phyloP scores from a whole-genome alignment of 1,284 basidiomycete species.

The Boletus hoseneyae region DNA sequence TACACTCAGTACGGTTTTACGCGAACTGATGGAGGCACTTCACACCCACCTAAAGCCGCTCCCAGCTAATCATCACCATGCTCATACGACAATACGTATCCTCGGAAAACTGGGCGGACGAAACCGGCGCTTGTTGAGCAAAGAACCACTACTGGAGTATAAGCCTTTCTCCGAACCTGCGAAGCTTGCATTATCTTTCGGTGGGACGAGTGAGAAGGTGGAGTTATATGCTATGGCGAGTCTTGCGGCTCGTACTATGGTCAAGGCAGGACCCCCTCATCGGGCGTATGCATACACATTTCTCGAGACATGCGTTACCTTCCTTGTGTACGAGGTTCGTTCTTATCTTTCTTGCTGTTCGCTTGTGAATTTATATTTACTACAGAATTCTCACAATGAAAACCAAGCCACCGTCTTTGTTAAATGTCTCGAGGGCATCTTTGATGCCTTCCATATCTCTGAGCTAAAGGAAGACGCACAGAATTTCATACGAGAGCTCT shows the following conservation, averaged over 20 bases:
- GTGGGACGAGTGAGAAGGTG: constrained; percentile 66
- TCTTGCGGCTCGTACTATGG: constrained; percentile 68
- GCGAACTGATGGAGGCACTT: constrained; percentile 94
- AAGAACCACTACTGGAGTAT: constrained; percentile 78
- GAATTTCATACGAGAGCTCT: constrained; percentile 64
- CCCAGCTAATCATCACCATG: constrained; percentile 88
- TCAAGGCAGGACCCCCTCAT: constrained; percentile 47
- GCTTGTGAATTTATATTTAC: constrained; percentile 5
- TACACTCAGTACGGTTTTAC: constrained; percentile 87
- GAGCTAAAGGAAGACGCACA: constrained; percentile 72
- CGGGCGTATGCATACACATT: constrained; percentile 76
- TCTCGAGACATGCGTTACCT: constrained; percentile 70
- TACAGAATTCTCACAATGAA: constrained; percentile 68
- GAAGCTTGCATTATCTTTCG: constrained; percentile 71
- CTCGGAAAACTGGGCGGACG: constrained; percentile 96
- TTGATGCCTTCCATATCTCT: constrained; percentile 71
- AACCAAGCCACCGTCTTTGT: constrained; percentile 77
- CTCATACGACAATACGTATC: constrained; percentile 95
- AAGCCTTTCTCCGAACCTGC: constrained; percentile 67
- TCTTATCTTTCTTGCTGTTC: not conserved
- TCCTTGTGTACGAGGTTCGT: constrained; percentile 74
- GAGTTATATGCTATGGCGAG: constrained; percentile 71
- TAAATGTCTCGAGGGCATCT: constrained; percentile 71
- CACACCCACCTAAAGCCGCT: constrained; percentile 89
- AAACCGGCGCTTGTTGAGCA: constrained; percentile 85